A percentile compares a stretch with the other conserved stretches of the same genome.
phyloP scores from a whole-genome alignment of 257 asterid species.

The Solanum etuberosum region DNA sequence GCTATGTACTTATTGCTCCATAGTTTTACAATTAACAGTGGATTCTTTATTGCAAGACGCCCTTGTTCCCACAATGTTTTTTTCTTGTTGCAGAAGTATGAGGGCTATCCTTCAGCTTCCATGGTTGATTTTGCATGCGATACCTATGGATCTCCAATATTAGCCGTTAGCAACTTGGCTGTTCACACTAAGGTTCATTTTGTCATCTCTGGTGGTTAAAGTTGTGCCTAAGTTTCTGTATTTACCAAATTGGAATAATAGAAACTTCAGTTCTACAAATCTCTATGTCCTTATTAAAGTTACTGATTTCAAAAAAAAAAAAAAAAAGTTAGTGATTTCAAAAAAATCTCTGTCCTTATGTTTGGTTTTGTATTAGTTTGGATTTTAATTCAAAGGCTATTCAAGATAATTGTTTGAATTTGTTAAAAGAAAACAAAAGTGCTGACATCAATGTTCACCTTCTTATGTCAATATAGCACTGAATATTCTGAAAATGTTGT shows the following conservation, averaged over 20 bases:
- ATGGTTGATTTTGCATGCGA: constrained; percentile 95
- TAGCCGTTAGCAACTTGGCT: constrained; percentile 80
- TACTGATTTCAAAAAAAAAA: not conserved
- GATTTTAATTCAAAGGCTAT: not conserved
- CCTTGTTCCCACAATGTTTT: not conserved
- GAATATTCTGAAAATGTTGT: not conserved
- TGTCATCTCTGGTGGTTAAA: not conserved
- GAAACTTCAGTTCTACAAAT: not conserved
- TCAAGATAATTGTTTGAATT: not conserved
- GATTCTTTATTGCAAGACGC: not conserved
- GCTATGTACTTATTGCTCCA: not conserved
- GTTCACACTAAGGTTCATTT: constrained; percentile 70
- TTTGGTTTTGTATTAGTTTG: not conserved
- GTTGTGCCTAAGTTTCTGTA: not conserved
- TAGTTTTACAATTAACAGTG: not conserved
- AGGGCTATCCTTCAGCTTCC: constrained; percentile 96
- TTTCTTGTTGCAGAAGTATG: constrained; percentile 43
- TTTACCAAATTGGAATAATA: not conserved
- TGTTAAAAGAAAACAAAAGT: not conserved
- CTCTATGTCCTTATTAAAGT: not conserved
- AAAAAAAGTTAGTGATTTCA: not conserved
- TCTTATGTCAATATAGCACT: not conserved
- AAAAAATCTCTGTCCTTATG: not conserved
- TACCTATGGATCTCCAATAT: constrained; percentile 76
- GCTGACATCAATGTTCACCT: not conserved